Percentiles rank a stretch among this genome's conserved stretches.
These are phyloP conservation scores for Yamadazyma songkhlaensis DNA, from an alignment of 1,139 yeast genomes.

Conservation along the genomic window DNA sequence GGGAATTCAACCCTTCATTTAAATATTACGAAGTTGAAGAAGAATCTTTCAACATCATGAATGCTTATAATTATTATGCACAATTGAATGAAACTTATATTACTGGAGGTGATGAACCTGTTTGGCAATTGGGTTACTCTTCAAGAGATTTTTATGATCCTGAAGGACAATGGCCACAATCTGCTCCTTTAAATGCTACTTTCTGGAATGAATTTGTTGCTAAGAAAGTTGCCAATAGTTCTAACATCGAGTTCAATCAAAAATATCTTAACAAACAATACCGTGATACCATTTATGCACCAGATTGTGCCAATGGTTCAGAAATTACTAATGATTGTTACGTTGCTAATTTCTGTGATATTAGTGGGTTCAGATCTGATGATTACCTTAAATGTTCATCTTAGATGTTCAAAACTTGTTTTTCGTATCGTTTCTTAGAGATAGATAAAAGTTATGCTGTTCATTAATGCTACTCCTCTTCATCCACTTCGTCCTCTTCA, in stretches of 20 bases:
- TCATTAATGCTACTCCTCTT: slow-evolving; percentile 6
- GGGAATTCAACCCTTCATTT: slow-evolving; percentile 65
- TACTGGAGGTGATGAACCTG: slow-evolving; percentile 49
- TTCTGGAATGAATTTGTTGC: slow-evolving; percentile 52
- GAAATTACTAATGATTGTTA: slow-evolving; percentile 33
- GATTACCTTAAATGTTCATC: slow-evolving; percentile 12
- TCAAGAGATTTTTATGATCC: slow-evolving; percentile 51
- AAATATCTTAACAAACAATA: slow-evolving; percentile 44
- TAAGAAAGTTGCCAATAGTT: slow-evolving; percentile 21
- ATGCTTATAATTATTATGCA: slow-evolving; percentile 56
- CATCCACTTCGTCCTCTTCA: slow-evolving; percentile 6
- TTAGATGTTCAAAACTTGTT: neutral
- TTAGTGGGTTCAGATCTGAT: slow-evolving; percentile 14
- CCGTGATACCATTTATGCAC: slow-evolving; percentile 52
- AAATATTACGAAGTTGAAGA: slow-evolving; percentile 69
- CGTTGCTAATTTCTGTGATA: slow-evolving; percentile 42
- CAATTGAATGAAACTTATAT: slow-evolving; percentile 50
- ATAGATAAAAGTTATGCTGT: slow-evolving; percentile 2
- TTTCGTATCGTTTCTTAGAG: neutral
- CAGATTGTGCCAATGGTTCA: slow-evolving; percentile 39
- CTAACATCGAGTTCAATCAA: slow-evolving; percentile 35
- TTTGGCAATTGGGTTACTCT: slow-evolving; percentile 54
- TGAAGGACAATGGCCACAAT: slow-evolving; percentile 44
- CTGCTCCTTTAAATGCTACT: slow-evolving; percentile 55
- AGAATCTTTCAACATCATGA: slow-evolving; percentile 58